Conservation (phyloP, 2,329 filamentous ascomycete genomes). For the Cladorrhinum sp. region DNA sequence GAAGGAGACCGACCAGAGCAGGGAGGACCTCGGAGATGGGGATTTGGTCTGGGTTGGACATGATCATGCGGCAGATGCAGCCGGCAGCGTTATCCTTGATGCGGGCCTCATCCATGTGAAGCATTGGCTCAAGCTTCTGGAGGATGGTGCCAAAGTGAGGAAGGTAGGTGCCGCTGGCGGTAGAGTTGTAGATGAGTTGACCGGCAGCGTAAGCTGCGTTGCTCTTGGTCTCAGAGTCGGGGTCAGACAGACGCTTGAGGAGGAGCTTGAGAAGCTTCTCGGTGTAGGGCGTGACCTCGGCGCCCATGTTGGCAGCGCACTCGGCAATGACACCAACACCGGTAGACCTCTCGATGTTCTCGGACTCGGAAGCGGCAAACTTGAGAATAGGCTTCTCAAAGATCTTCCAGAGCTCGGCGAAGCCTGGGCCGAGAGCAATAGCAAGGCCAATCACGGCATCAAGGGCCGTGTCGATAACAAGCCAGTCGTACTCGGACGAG, state of each 20-base stretch:
- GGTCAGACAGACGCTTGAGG: conserved; percentile 81
- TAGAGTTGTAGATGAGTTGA: conserved; percentile 77
- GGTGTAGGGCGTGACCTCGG: conserved; percentile 78
- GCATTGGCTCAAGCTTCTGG: conserved; percentile 78
- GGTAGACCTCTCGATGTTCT: conserved; percentile 82
- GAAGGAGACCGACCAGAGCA: conserved; percentile 72
- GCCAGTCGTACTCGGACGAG: conserved; percentile 95
- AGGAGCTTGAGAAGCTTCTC: conserved; percentile 72
- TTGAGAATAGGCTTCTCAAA: conserved; percentile 90
- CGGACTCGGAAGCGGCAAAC: conserved; percentile 74
- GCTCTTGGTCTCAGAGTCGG: conserved; percentile 88
- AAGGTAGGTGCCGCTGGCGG: conserved; percentile 69
- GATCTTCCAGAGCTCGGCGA: conserved; percentile 88
- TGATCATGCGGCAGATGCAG: conserved; percentile 88
- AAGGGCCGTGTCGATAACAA: conserved; percentile 89
- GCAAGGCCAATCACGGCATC: conserved; percentile 86
- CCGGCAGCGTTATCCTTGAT: conserved; percentile 91
- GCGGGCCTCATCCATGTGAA: conserved; percentile 73
- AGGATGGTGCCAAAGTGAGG: conserved; percentile 76
- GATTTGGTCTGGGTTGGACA: conserved; percentile 78
- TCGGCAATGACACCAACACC: conserved; percentile 91
- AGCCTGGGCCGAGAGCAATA: conserved; percentile 74
- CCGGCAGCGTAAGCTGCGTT: conserved; percentile 93
- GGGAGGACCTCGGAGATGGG: conserved; percentile 81
- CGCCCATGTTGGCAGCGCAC: conserved; percentile 80